Evolutionary conservation across 2,329 filamentous ascomycete genomes (phyloP), one percentile per base, ranked within the genome.

Genomic region (Pochonia chlamydosporia): DNA sequence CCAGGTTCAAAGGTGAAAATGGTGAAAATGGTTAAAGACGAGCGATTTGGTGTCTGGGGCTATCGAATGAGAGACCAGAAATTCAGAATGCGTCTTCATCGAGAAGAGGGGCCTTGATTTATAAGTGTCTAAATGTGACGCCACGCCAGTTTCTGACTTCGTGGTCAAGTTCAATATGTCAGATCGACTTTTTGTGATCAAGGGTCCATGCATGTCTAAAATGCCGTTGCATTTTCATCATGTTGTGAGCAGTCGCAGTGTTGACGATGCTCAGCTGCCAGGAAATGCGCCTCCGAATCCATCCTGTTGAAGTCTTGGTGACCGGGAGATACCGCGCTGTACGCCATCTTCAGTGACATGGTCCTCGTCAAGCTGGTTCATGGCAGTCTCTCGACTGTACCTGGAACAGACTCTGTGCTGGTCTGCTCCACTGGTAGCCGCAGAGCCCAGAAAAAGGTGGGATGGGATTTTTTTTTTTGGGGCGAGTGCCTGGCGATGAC

Each of bases 401-500:
- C n/a, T n/a, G n/a, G n/a, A n/a, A n/a, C n/a, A n/a, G n/a, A n/a
- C n/a, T n/a, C n/a, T n/a, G n/a, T n/a, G n/a, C n/a, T n/a, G n/a
- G n/a, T n/a, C n/a, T n/a, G n/a, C 16, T 36, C 33, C 33, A 2
- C 33, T 36, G 4, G 16, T 3, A 36, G 14, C n/a, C 33, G 41
- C 18, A 23, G n/a, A n/a, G n/a, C n/a, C n/a, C n/a, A n/a, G n/a
- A 26, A 42, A 41, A 13, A 44, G 40, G 42, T 26, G 41, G 48
- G 21, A 14, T 39, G 28, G 44, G 36, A 41, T 10, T 26, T 35
- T 35, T 33, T 47, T 43, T 41, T 39, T 25, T 35, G 28, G 43
- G 33, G 26, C 21, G 20, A 20, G 46, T 48, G 28, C 40, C 44
- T 40, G 44, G 44, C 40, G 28, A 50, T 48, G 50, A 50, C 50